Base-by-base conservation (phyloP, 768 basidiomycete species). In the Trametopsis cervina region DNA sequence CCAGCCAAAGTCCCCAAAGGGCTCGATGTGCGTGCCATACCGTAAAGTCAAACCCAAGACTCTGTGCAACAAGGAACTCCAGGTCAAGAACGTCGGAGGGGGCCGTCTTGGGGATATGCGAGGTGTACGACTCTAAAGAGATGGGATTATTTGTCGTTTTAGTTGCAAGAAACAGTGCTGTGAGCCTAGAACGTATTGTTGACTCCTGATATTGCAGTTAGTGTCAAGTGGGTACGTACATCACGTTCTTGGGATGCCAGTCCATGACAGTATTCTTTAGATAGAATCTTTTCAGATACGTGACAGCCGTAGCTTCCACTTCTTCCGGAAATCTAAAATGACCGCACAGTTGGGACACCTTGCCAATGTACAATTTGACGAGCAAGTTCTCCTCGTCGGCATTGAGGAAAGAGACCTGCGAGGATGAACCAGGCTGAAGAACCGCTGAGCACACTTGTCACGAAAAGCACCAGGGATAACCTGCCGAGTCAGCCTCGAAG, bases 201-300 rank as follows among this genome's bases (percentile, higher is more conserved):
- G 22, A 49, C 18, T 41, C 11, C n/a, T 53, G 20, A 49, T 40
- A 49, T 46, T 7, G 21, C 38, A 27, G 27, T 46, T 20, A 36
- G 21, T 10, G 42, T 26, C 29, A 24, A 20, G 15, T 25, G 40
- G 29, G 33, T 7, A 66, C 84, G 42, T 60, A 96, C 96, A 99
- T 99, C 59, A 99, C 90, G 60, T 90, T 93, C 68, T 94, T 95
- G 0, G 96, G 96, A 69, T 98, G 96, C 85, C 91, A 97, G 63
- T 98, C 96, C 93, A 98, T 97, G 45, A 93, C 91, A 2, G 94
- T 98, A 61, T 98, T 98, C 68, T 87, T 87, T 47, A 98, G 76
- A 63, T 98, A 99, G 66, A 99, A 99, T 3, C 96, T 77, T 64
- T 98, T 98, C 56, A 99, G 71, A 66, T 96, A 99, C 47, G 78